phyloP scores from a whole-genome alignment of 2,329 filamentous ascomycete species.

The Didymellaceae sp. region DNA sequence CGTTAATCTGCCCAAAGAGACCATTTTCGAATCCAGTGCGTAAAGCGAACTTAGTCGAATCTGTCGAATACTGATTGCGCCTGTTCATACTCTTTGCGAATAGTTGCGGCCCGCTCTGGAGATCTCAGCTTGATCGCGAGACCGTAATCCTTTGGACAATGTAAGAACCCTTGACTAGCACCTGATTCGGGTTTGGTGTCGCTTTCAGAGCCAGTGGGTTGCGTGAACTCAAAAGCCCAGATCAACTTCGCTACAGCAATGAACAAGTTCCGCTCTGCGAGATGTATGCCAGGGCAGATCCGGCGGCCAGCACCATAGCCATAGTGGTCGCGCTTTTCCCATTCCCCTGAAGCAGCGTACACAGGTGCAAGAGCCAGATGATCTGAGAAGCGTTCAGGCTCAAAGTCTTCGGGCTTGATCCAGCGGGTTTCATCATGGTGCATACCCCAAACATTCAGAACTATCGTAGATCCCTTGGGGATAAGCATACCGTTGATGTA shows the following conservation, averaged over 20 bases:
- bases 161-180: slow-evolving; percentile 11
- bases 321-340: slow-evolving; percentile 40
- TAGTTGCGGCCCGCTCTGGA: slow-evolving; percentile 2
- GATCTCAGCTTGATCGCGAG: slow-evolving; percentile 9
- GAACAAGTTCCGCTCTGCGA: slow-evolving; percentile 40
- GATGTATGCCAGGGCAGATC: slow-evolving; percentile 45
- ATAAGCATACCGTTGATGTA: slow-evolving; percentile 24
- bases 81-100: slow-evolving; percentile 8
- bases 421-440: slow-evolving; percentile 22
- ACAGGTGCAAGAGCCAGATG: slow-evolving; percentile 20
- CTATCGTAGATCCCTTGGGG: slow-evolving; percentile 43
- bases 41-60: slow-evolving; percentile 1
- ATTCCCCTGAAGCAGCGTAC: slow-evolving; percentile 20
- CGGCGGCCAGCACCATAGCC: slow-evolving; percentile 48
- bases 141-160: slow-evolving; percentile 10
- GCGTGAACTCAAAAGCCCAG: slow-evolving; percentile 14
- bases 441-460: slow-evolving; percentile 40
- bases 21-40: background rate
- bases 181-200: slow-evolving; percentile 6
- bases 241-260: slow-evolving; percentile 7
- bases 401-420: slow-evolving; percentile 23
- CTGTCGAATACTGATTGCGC: slow-evolving; percentile 9
- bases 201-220: slow-evolving; percentile 9
- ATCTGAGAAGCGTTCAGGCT: slow-evolving; percentile 27
- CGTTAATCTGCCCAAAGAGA: too few relatives aligned